Percentiles rank a stretch among this genome's conserved stretches.
Evolutionary conservation across 1,139 yeast genomes (phyloP).

Genomic region (Kluyveromyces sp.): DNA sequence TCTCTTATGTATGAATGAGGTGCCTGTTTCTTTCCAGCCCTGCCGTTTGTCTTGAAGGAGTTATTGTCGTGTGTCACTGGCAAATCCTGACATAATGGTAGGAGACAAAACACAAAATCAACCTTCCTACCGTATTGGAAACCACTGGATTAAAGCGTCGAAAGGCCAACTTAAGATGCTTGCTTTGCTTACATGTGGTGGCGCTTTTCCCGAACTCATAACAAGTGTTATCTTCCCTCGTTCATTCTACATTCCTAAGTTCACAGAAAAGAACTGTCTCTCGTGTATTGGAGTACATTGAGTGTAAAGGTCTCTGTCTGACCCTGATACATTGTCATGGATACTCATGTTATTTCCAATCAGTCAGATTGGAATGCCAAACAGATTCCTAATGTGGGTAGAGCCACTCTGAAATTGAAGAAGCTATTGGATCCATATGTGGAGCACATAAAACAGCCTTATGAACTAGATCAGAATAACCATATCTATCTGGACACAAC

Average conservation of each 20-base stretch:
- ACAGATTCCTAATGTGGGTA: conserved; percentile 4
- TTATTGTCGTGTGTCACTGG: not conserved
- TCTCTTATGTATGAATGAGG: not conserved
- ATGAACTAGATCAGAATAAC: conserved; percentile 8
- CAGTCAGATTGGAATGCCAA: not conserved
- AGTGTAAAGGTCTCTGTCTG: not conserved
- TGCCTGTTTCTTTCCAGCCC: not conserved
- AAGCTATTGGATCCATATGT: conserved; percentile 10
- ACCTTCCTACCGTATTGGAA: not conserved
- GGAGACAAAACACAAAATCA: not conserved
- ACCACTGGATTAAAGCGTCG: not conserved
- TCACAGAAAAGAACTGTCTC: no score
- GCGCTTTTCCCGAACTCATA: no score
- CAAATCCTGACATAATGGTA: not conserved
- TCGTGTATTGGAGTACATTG: not conserved
- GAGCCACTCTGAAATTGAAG: conserved; percentile 9
- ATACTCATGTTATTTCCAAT: conserved; percentile 1
- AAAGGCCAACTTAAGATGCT: no score
- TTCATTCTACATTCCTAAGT: no score
- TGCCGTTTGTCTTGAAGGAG: not conserved
- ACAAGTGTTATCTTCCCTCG: no score
- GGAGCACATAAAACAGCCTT: conserved; percentile 7
- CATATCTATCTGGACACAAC: conserved; percentile 3
- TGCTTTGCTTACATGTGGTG: no score
- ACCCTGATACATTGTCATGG: not conserved